Conservation (phyloP, 768 basidiomycete genomes). For the Termitomyces sp. region DNA sequence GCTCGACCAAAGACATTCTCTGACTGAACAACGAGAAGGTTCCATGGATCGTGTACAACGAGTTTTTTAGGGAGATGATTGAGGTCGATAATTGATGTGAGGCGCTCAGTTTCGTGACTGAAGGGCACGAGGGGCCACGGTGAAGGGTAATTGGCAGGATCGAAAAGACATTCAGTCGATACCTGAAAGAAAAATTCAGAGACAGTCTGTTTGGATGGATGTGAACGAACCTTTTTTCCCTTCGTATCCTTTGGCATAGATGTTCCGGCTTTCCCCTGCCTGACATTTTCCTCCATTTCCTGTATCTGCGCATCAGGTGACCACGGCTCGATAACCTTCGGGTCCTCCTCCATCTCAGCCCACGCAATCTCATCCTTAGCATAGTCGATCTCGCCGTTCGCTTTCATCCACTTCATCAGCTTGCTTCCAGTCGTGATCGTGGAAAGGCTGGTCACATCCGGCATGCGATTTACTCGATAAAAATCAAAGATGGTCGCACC, state of each 20-base stretch:
- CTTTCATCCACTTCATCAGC: constrained; percentile 32
- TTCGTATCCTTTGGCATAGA: background rate
- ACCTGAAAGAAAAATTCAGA: constrained; percentile 6
- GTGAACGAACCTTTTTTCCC: constrained; percentile 4
- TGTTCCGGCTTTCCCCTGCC: constrained; percentile 6
- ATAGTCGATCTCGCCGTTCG: constrained; percentile 28
- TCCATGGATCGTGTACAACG: constrained; percentile 42
- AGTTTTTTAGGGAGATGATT: constrained; percentile 33
- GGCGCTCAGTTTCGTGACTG: constrained; percentile 14
- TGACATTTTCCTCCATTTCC: constrained; percentile 5
- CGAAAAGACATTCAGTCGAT: constrained; percentile 24
- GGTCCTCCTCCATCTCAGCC: constrained; percentile 34
- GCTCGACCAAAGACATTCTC: background rate
- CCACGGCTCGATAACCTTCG: constrained; percentile 26
- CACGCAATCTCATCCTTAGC: constrained; percentile 30
- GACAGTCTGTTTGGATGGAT: background rate
- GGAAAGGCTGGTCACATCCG: constrained; percentile 11
- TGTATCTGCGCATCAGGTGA: constrained; percentile 4
- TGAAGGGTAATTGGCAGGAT: constrained; percentile 32
- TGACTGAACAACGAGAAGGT: constrained; percentile 23
- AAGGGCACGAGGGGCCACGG: constrained; percentile 43
- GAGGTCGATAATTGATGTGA: constrained; percentile 25
- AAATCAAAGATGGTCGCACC: constrained; percentile 43
- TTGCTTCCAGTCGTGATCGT: constrained; percentile 33
- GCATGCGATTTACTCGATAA: constrained; percentile 26